A percentile compares a stretch with the other conserved stretches of the same genome.
Conservation (phyloP, 176 grass and related monocot species). For the Thalia dealbata region DNA sequence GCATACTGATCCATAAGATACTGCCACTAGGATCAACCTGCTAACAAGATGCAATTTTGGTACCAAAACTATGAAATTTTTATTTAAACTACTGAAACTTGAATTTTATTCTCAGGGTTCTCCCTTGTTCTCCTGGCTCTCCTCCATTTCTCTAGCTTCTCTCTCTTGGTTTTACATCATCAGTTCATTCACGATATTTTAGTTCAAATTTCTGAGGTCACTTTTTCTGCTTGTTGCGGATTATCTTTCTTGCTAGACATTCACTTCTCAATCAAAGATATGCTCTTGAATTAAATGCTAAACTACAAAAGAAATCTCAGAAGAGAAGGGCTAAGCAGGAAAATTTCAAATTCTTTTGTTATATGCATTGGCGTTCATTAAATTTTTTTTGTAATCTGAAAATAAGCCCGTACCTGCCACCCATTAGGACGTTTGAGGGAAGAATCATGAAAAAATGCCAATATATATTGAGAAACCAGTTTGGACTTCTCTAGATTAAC, state of each 20-base stretch:
- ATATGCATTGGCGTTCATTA: not conserved
- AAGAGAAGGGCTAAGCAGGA: not conserved
- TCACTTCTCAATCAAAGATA: not conserved
- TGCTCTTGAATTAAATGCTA: not conserved
- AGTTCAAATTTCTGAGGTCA: not conserved
- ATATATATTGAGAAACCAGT: constrained; percentile 50
- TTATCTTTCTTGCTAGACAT: not conserved
- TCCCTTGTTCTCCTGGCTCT: no score
- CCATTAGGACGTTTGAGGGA: constrained; percentile 32
- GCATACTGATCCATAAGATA: no score
- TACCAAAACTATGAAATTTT: no score
- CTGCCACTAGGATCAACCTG: no score
- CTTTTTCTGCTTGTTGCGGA: not conserved
- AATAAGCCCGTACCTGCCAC: constrained; percentile 31
- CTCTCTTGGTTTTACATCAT: no score
- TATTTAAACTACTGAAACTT: no score
- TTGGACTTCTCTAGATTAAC: constrained; percentile 81
- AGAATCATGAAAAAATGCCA: constrained; percentile 35
- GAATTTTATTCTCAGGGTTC: no score
- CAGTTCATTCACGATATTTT: no score
- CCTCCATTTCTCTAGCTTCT: no score
- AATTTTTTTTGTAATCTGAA: not conserved
- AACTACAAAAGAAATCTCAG: not conserved
- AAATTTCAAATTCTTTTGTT: not conserved
- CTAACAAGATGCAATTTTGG: no score